Percentiles rank a stretch among this genome's conserved stretches.
These are phyloP conservation scores for Leucosporidium scottii DNA, from an alignment of 768 basidiomycete species.

Conservation along the genomic window DNA sequence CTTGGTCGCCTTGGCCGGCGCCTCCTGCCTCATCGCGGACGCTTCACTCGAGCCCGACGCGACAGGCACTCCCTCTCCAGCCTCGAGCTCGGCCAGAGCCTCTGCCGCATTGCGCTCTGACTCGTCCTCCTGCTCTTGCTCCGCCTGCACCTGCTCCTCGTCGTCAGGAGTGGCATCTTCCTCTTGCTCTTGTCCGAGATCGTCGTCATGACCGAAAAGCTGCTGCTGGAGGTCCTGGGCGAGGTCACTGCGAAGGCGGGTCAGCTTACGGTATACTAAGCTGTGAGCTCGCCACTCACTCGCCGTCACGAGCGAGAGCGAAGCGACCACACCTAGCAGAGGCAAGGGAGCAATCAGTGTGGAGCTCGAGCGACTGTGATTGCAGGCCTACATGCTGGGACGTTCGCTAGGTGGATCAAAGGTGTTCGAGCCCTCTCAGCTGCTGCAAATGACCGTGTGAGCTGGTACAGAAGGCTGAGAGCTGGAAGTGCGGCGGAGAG, in stretches of 20 bases:
- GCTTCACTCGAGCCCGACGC: neutral
- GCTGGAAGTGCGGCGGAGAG: too few relatives aligned
- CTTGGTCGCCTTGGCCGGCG: too few relatives aligned
- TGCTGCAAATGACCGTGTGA: too few relatives aligned
- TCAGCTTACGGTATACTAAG: too few relatives aligned
- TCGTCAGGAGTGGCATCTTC: neutral
- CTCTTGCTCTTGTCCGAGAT: neutral
- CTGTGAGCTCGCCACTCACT: neutral
- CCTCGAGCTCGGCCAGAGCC: neutral
- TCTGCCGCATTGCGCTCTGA: neutral
- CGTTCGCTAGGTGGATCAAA: too few relatives aligned
- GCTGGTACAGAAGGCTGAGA: too few relatives aligned
- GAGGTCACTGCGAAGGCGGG: neutral
- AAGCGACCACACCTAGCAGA: constrained; percentile 15
- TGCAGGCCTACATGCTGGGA: too few relatives aligned
- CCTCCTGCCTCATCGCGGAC: too few relatives aligned
- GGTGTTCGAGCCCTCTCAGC: too few relatives aligned
- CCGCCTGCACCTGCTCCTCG: neutral
- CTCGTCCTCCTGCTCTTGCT: neutral
- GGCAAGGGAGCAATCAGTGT: too few relatives aligned
- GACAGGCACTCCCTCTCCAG: neutral
- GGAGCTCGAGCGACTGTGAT: too few relatives aligned
- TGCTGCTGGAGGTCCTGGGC: neutral
- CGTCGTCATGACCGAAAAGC: neutral
- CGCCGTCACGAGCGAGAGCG: neutral